Conservation (phyloP, 768 basidiomycete species). For the Kwoniella pini region DNA sequence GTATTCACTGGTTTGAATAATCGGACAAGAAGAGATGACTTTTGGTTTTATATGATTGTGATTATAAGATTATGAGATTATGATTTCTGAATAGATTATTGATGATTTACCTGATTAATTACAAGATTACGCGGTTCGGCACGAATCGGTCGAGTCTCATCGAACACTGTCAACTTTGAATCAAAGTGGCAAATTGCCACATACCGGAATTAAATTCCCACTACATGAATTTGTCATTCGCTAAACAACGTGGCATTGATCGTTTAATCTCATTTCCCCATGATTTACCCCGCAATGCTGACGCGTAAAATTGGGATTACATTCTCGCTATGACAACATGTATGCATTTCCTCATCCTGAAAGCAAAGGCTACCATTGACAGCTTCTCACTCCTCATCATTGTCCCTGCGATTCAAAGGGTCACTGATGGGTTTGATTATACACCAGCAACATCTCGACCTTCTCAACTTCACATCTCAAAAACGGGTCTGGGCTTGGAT, state of each 20-base stretch:
- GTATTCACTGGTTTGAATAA: background rate
- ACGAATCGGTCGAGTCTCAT: constrained; percentile 3
- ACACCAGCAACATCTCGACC: too few relatives aligned
- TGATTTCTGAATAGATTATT: background rate
- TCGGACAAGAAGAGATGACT: background rate
- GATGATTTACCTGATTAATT: too few relatives aligned
- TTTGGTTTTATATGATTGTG: background rate
- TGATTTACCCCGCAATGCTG: background rate
- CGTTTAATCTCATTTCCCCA: background rate
- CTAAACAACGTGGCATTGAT: background rate
- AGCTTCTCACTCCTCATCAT: too few relatives aligned
- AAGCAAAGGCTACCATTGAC: too few relatives aligned
- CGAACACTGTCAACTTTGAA: too few relatives aligned
- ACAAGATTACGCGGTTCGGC: constrained; percentile 21
- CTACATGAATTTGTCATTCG: too few relatives aligned
- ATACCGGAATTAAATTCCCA: background rate
- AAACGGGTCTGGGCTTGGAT: too few relatives aligned
- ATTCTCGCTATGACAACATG: too few relatives aligned
- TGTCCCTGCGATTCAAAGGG: too few relatives aligned
- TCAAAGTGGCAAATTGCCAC: constrained; percentile 1
- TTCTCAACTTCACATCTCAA: too few relatives aligned
- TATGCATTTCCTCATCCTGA: too few relatives aligned
- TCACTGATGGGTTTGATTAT: too few relatives aligned
- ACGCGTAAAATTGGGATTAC: background rate
- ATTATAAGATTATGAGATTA: background rate